Evolutionary conservation across 345 rosid species (phyloP).

Genomic region (Euclidium syriacum): DNA sequence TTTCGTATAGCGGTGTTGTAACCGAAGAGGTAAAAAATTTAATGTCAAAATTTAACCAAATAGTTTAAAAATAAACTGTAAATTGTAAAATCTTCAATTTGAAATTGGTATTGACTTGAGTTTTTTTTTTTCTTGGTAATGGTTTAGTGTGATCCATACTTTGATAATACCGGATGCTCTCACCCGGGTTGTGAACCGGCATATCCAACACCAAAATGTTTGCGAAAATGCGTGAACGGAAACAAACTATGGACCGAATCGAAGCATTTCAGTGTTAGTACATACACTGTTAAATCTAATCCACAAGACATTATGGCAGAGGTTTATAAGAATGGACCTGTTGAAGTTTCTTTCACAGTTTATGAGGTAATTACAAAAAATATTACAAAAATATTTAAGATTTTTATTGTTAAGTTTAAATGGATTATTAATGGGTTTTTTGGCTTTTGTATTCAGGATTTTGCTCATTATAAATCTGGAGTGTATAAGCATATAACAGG

Average conservation of each 20-base stretch:
- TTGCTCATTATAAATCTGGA: conserved; percentile 94
- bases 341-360: conserved; percentile 86
- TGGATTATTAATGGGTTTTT: neutral
- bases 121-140: neutral
- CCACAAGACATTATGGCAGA: conserved; percentile 80
- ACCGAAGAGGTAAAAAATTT: conserved; percentile 66
- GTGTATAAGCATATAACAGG: conserved; percentile 85
- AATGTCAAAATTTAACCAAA: too few relatives aligned
- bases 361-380: conserved; percentile 56
- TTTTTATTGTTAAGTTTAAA: neutral
- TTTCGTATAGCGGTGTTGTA: conserved; percentile 70
- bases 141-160: conserved; percentile 88
- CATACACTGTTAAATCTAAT: conserved; percentile 66
- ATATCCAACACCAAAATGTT: conserved; percentile 78
- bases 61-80: too few relatives aligned
- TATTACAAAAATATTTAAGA: neutral
- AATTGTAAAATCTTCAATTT: neutral
- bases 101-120: neutral
- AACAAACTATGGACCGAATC: conserved; percentile 73
- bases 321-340: conserved; percentile 83
- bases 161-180: conserved; percentile 79
- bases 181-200: conserved; percentile 98
- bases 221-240: conserved; percentile 57
- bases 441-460: conserved; percentile 61
- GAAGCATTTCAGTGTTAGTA: conserved; percentile 67